A percentile compares a stretch with the other conserved stretches of the same genome.
phyloP scores from a whole-genome alignment of 768 basidiomycete genomes.

The Lactarius indigo region DNA sequence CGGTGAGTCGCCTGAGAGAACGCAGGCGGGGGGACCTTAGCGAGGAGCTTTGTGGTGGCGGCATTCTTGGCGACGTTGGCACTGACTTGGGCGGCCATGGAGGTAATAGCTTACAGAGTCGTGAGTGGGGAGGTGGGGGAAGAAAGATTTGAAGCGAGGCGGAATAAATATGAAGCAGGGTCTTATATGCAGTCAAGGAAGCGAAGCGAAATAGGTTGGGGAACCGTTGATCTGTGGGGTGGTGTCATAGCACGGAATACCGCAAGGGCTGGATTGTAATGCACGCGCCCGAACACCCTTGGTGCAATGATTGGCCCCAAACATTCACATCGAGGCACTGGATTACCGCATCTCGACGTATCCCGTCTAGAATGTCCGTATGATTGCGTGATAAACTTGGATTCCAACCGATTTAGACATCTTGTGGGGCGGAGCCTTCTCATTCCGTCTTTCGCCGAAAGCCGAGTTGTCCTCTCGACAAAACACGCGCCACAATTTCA shows the following conservation, averaged over 20 bases:
- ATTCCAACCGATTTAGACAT: background rate
- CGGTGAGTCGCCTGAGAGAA: constrained; percentile 45
- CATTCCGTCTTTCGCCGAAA: constrained; percentile 2
- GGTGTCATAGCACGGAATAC: constrained; percentile 17
- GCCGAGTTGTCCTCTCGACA: background rate
- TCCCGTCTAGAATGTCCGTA: background rate
- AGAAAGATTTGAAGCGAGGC: background rate
- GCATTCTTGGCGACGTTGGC: constrained; percentile 16
- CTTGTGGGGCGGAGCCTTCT: background rate
- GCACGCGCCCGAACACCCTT: background rate
- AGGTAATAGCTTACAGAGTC: background rate
- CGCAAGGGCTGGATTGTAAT: background rate
- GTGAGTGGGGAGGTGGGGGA: background rate
- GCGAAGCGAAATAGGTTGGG: constrained; percentile 12
- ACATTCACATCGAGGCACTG: background rate
- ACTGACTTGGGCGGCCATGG: constrained; percentile 21
- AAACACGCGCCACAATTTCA: background rate
- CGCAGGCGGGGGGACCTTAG: constrained; percentile 22
- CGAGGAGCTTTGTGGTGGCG: constrained; percentile 18
- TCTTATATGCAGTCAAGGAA: constrained; percentile 11
- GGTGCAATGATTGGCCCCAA: constrained; percentile 6
- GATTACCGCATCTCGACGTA: background rate
- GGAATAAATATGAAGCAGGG: background rate
- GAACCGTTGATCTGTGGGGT: constrained; percentile 10
- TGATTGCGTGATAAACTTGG: constrained; percentile 7